Evolutionary conservation across 371 early-diverging fungal species (phyloP).

Genomic region (Circinella umbellata): DNA sequence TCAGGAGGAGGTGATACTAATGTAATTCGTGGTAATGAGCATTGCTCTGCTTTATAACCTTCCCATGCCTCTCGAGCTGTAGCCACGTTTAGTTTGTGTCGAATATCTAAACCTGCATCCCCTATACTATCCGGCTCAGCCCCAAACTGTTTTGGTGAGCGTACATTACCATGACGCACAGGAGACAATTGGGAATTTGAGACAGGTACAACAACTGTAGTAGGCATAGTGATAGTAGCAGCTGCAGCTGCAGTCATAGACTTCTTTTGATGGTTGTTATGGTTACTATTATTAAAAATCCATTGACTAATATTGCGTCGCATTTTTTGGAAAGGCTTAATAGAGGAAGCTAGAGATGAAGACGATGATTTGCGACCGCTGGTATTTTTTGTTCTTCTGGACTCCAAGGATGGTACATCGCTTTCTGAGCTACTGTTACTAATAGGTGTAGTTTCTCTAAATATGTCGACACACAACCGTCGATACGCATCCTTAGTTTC

Average conservation of each 20-base stretch:
- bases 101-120: constrained; percentile 37
- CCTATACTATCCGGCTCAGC: constrained; percentile 29
- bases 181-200: background rate
- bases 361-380: background rate
- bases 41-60: constrained; percentile 22
- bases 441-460: background rate
- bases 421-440: background rate
- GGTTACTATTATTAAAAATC: background rate
- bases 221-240: background rate
- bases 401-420: constrained; percentile 1
- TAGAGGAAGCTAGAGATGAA: background rate
- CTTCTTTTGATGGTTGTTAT: background rate
- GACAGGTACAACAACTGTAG: too few relatives aligned
- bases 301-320: constrained; percentile 7
- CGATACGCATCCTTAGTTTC: background rate
- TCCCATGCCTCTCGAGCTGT: constrained; percentile 32
- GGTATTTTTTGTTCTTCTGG: background rate
- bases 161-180: constrained; percentile 17
- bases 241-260: background rate
- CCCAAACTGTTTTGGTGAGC: constrained; percentile 32
- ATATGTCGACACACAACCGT: background rate
- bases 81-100: constrained; percentile 31
- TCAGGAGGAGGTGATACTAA: constrained; percentile 7
- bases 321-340: background rate
- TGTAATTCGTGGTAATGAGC: background rate